Conservation (phyloP, 2,329 filamentous ascomycete species). For the Monosporascus sp. region DNA sequence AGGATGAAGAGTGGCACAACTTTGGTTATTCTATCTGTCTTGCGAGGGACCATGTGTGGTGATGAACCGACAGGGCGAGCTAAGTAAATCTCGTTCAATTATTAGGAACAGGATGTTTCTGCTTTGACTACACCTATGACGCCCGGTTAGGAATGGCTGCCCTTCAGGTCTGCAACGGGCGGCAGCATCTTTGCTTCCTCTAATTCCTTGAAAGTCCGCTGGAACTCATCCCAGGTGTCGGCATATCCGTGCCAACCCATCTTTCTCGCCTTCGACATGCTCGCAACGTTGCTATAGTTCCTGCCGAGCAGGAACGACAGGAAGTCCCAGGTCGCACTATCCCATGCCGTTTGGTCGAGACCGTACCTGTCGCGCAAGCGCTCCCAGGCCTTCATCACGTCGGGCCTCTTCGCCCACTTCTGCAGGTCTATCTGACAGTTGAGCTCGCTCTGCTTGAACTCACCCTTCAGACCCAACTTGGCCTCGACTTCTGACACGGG, state of each 20-base stretch:
- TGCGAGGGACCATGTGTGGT: too few relatives aligned
- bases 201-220: conserved; percentile 17
- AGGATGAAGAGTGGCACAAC: too few relatives aligned
- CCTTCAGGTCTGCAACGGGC: conserved; percentile 4
- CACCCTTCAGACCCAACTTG: conserved; percentile 20
- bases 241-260: conserved; percentile 34
- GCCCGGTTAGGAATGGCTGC: not conserved
- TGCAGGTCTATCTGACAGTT: conserved; percentile 34
- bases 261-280: conserved; percentile 39
- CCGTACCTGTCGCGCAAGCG: conserved; percentile 31
- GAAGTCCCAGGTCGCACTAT: conserved; percentile 37
- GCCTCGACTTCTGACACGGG: conserved; percentile 24
- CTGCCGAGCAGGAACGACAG: conserved; percentile 36
- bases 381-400: conserved; percentile 34
- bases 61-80: too few relatives aligned
- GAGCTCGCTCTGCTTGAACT: conserved; percentile 20
- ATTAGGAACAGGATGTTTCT: too few relatives aligned
- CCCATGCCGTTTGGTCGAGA: conserved; percentile 30
- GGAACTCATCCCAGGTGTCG: conserved; percentile 26
- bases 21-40: too few relatives aligned
- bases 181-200: conserved; percentile 21
- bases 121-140: too few relatives aligned
- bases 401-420: conserved; percentile 33
- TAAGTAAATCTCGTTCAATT: too few relatives aligned
- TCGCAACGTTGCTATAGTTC: conserved; percentile 33